Evolutionary conservation across 495 filamentous ascomycete genomes (phyloP).

Genomic region (Mytilinidion resinicola): DNA sequence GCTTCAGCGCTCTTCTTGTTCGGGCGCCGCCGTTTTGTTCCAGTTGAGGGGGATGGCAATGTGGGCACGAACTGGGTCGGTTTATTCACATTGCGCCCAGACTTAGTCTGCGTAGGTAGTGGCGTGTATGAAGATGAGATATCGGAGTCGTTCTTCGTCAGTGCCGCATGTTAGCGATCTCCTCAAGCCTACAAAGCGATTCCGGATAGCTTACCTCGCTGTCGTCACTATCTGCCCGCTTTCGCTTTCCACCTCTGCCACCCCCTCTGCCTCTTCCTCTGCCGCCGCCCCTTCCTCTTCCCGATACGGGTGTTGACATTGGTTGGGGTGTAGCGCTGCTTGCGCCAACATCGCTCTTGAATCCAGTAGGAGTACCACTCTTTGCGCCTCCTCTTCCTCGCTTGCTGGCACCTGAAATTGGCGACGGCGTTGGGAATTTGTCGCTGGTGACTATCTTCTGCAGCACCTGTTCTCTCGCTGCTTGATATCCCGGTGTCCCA

Average conservation of each 20-base stretch:
- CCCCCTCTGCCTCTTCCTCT: conserved; percentile 29
- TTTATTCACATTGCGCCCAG: conserved; percentile 72
- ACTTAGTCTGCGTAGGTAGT: conserved; percentile 66
- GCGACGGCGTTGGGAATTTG: conserved; percentile 29
- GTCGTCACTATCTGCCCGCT: conserved; percentile 32
- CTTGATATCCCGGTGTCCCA: conserved; percentile 35
- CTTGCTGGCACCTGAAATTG: conserved; percentile 13
- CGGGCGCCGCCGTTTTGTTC: conserved; percentile 41
- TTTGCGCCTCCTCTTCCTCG: conserved; percentile 33
- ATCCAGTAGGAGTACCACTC: conserved; percentile 41
- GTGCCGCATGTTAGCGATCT: neutral
- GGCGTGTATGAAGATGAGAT: conserved; percentile 47
- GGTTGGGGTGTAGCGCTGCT: conserved; percentile 1
- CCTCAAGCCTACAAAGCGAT: neutral
- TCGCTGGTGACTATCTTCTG: conserved; percentile 40
- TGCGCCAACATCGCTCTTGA: conserved; percentile 25
- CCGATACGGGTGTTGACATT: conserved; percentile 18
- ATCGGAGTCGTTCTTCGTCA: conserved; percentile 36
- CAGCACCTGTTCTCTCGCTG: conserved; percentile 41
- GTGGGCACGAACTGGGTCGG: conserved; percentile 64
- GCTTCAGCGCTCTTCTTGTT: conserved; percentile 41
- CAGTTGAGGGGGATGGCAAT: conserved; percentile 36
- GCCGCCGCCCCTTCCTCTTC: conserved; percentile 12
- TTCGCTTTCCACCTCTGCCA: conserved; percentile 38
- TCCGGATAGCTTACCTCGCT: conserved; percentile 20